Percentiles rank a stretch among this genome's conserved stretches.
Evolutionary conservation across 805 yeast species (phyloP).

Genomic region (Lipomyces sp.): DNA sequence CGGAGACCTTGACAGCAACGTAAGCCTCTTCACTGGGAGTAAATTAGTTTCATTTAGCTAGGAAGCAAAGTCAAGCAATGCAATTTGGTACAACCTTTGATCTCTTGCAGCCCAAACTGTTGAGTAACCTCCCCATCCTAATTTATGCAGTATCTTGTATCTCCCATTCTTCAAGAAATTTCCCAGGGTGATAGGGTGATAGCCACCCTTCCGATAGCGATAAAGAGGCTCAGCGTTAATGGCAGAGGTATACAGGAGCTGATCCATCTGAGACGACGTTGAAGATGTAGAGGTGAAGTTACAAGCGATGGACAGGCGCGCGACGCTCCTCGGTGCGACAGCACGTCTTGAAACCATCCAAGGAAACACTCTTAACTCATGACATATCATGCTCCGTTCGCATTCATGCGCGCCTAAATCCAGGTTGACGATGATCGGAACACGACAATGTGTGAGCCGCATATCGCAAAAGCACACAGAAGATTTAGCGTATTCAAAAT

Average conservation of each 20-base stretch:
- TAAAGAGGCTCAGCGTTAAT: not conserved
- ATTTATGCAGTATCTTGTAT: constrained; percentile 3
- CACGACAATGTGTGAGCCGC: too few relatives aligned
- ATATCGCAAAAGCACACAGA: too few relatives aligned
- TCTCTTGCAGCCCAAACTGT: constrained; percentile 3
- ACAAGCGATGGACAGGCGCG: not conserved
- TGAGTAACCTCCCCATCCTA: not conserved
- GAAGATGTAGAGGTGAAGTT: not conserved
- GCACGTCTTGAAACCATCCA: not conserved
- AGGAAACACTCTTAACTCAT: not conserved
- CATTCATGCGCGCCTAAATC: not conserved
- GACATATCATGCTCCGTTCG: not conserved
- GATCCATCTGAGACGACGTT: not conserved
- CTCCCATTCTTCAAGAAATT: not conserved
- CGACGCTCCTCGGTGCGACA: not conserved
- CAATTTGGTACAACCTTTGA: not conserved
- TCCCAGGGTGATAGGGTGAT: not conserved
- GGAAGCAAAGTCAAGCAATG: constrained; percentile 1
- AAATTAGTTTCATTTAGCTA: not conserved
- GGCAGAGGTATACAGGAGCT: not conserved
- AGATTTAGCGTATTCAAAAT: too few relatives aligned
- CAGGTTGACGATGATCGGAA: not conserved
- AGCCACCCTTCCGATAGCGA: not conserved
- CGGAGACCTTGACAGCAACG: not conserved
- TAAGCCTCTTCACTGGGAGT: not conserved